Base-by-base conservation (phyloP, 345 rosid genomes). In the Triadica sebifera region DNA sequence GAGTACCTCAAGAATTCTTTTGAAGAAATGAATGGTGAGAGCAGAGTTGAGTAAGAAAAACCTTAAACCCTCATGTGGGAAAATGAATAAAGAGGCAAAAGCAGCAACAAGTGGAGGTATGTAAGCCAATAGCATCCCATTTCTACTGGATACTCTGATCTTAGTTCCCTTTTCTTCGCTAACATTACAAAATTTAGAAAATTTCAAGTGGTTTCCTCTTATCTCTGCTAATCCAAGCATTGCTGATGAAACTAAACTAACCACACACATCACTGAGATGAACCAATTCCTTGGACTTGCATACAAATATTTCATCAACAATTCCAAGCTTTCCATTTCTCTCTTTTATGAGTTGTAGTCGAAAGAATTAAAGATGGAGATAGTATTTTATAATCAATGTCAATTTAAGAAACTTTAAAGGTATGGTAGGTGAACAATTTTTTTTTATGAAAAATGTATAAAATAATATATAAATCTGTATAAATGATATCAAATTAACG, bases 21-120 rank as follows among this genome's bases (percentile, higher is more conserved):
- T 91, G 83, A 91, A 68, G 91, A 91, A 93, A 83, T 91, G 98
- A 72, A 88, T 29, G 60, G 92, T 71, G 17, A 90, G 78, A 52
- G 89, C 88, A 7, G 88, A 83, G 62, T 70, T 73, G 61, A 91
- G 81, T 25, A 87, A 38, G 37, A 85, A 75, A 76, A 87, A 81
- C 78, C 97, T 82, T 67, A 81, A 67, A 73, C 74, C 81, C 20
- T 74, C 81, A 19, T 72, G 67, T 0, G 87, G 88, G 56, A 89
- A 76, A 58, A 85, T 5, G 69, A 60, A 58, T 72, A 88, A 87
- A 75, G 97, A 88, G 65, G 85, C 82, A 5, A 81, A 55, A 13
- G 82, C 87, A 0, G 83, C 86, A 6, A 91, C 75, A 74, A 91
- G 85, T 2, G 97, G 89, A 0, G 96, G 97, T 0, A 85, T 46